These are phyloP conservation scores for Diaporthe sp. DNA, from an alignment of 2,329 filamentous ascomycete species.

Conservation along the genomic window DNA sequence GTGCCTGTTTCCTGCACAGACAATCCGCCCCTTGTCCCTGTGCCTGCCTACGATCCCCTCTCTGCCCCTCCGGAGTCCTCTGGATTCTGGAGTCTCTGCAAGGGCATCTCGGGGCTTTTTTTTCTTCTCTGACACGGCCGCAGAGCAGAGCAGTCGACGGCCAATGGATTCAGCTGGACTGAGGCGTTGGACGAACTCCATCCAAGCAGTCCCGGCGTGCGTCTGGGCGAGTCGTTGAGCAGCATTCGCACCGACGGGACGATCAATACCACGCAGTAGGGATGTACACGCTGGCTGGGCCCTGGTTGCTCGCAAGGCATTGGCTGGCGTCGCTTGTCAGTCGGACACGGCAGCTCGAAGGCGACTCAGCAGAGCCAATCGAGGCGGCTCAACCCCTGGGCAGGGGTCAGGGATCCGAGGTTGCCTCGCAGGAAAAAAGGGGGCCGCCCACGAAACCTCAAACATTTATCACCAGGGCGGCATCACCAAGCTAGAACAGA, in stretches of 20 bases:
- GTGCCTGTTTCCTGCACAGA: slow-evolving; percentile 24
- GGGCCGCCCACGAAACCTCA: slow-evolving; percentile 15
- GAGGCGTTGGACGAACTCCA: not conserved
- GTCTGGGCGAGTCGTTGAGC: slow-evolving; percentile 15
- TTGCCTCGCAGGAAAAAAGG: slow-evolving; percentile 27
- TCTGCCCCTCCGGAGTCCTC: not conserved
- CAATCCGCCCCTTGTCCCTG: slow-evolving; percentile 1
- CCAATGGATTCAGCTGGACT: slow-evolving; percentile 22
- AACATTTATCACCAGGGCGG: slow-evolving; percentile 28
- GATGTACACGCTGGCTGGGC: slow-evolving; percentile 1
- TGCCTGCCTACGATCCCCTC: not conserved
- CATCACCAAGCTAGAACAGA: slow-evolving; percentile 22
- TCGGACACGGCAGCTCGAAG: slow-evolving; percentile 16
- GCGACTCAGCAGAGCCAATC: slow-evolving; percentile 24
- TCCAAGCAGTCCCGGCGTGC: not conserved
- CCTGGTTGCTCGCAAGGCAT: not conserved
- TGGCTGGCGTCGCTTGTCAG: slow-evolving; percentile 28
- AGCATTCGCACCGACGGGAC: slow-evolving; percentile 21
- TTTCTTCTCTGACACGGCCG: not conserved
- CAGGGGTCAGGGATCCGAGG: slow-evolving; percentile 18
- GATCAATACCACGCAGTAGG: slow-evolving; percentile 27
- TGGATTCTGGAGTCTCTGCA: not conserved
- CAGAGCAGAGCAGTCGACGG: slow-evolving; percentile 10
- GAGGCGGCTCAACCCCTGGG: not conserved
- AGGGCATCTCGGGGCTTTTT: slow-evolving; percentile 5